Conservation (phyloP, 805 yeast species). For the Diddensiella santjacobensis region DNA sequence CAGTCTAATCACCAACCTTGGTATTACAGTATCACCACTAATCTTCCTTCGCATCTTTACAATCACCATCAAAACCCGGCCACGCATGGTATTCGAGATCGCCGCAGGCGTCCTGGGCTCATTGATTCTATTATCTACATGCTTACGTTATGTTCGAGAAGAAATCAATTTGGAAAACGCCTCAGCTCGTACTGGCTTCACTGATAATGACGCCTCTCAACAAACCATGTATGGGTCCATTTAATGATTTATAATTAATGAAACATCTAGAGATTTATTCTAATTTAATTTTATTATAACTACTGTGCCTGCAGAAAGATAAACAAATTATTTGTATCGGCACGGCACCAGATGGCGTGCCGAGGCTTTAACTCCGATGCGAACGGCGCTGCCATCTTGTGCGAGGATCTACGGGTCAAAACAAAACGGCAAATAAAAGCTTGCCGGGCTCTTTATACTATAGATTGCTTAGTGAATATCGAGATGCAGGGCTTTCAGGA, state of each 20-base stretch:
- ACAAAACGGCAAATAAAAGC: too few species aligned
- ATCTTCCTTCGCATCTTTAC: constrained; percentile 18
- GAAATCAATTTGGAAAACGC: neutral
- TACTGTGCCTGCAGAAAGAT: too few species aligned
- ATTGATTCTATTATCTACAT: constrained; percentile 7
- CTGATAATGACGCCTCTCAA: neutral
- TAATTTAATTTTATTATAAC: too few species aligned
- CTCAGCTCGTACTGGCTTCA: constrained; percentile 1
- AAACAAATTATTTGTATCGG: too few species aligned
- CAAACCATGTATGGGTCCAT: neutral
- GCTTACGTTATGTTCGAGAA: neutral
- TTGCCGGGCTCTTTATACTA: too few species aligned
- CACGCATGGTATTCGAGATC: constrained; percentile 21
- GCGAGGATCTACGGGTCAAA: too few species aligned
- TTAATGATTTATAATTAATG: too few species aligned
- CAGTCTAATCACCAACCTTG: constrained; percentile 21
- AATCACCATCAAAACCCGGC: constrained; percentile 19
- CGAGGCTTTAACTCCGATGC: too few species aligned
- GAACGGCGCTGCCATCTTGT: too few species aligned
- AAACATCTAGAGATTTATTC: too few species aligned
- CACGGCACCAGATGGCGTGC: too few species aligned
- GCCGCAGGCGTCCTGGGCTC: constrained; percentile 15
- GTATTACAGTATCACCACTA: constrained; percentile 21
- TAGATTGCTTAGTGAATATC: too few species aligned
- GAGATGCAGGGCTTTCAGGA: neutral